Evolutionary conservation across 805 yeast species (phyloP), one percentile per base, ranked within the genome.

Genomic region (Wickerhamiella lipophila): DNA sequence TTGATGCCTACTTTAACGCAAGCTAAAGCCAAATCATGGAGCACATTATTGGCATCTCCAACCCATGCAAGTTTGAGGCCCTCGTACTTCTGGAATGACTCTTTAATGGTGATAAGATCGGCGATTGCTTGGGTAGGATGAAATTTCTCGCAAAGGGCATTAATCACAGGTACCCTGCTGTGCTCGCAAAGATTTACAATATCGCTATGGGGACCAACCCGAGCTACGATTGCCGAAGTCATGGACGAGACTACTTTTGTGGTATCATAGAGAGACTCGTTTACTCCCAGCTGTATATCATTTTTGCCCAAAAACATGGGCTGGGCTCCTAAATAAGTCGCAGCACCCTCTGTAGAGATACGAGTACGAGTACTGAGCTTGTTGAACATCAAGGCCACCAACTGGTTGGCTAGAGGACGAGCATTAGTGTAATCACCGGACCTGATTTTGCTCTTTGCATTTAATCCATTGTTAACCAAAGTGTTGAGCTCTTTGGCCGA

Each of bases 151-250:
- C 96, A 88, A 43, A 92, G 73, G 0, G 96, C 85, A 61, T 92
- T 92, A 57, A 92, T 86, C 50, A 92, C 82, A 6, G 98, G 98
- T 2, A 86, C 96, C 1, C 76, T 64, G 0, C 96, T 85, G 62
- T 85, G 78, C 58, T 81, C 68, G 47, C 87, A 79, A 47, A 92
- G 71, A 49, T 80, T 81, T 59, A 74, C 76, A 56, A 92, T 88
- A 52, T 89, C 96, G 21, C 76, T 71, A 60, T 92, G 96, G 23
- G 76, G 69, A 55, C 85, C 80, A 16, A 92, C 98, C 61, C 98
- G 79, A n/a, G 97, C 98, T 68, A 92, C 88, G 6, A 92, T 78
- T 54, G 95, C 82, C n/a, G 95, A 81, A 1, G 94, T 84, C 98
- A 92, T 92, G 1, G 96, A 87, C 12, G 95, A 83, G 3, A 92